phyloP scores from a whole-genome alignment of 305 asterid species.

The Fraxinus velutina region DNA sequence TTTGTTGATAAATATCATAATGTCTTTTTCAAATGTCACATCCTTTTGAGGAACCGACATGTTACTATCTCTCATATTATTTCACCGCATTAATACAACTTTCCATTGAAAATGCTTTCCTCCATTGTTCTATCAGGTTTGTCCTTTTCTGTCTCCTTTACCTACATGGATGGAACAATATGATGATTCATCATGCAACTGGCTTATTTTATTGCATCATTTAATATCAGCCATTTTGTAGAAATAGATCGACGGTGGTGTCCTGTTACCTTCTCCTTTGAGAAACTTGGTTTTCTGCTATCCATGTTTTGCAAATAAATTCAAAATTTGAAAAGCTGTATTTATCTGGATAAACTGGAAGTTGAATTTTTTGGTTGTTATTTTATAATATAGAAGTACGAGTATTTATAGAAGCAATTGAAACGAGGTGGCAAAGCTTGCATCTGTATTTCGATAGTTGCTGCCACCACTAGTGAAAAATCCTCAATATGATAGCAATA shows the following conservation, averaged over 20 bases:
- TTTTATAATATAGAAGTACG: background rate
- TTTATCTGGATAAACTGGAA: background rate
- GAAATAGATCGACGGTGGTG: constrained; percentile 62
- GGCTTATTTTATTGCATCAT: constrained; percentile 44
- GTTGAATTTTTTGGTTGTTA: background rate
- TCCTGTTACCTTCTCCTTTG: constrained; percentile 54
- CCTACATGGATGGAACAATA: constrained; percentile 29
- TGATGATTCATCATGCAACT: constrained; percentile 30
- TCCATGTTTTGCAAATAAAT: constrained; percentile 37
- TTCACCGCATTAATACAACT: background rate
- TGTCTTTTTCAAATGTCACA: constrained; percentile 11
- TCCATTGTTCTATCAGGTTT: constrained; percentile 13
- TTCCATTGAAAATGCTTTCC: constrained; percentile 11
- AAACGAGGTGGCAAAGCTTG: background rate
- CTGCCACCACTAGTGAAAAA: background rate
- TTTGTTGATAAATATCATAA: background rate
- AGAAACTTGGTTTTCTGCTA: constrained; percentile 56
- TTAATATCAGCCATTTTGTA: constrained; percentile 53
- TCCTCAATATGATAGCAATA: background rate
- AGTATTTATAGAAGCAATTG: background rate
- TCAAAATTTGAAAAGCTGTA: background rate
- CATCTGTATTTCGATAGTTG: background rate
- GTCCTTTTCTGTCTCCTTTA: constrained; percentile 19
- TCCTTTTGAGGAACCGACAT: constrained; percentile 2
- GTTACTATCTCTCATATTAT: background rate